Evolutionary conservation across 2,329 filamentous ascomycete genomes (phyloP), one percentile per base, ranked within the genome.

Genomic region (Botrytis deweyae): DNA sequence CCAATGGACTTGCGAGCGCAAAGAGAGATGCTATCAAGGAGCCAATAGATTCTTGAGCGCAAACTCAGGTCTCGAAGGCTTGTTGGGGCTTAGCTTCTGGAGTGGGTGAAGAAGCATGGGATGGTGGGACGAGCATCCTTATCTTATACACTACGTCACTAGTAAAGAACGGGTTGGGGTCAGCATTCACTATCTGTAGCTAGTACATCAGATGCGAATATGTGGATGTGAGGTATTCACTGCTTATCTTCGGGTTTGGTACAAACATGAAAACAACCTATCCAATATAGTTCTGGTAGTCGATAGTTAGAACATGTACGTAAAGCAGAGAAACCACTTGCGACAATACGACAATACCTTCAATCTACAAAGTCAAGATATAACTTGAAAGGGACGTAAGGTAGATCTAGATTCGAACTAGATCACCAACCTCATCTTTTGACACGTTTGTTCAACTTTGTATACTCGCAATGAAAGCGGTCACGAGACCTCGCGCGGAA

Each of bases 131-230:
- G 25, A 8, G 5, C 8, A 14, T 22, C 1, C 5, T 38, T 40
- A n/a, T 6, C 22, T 9, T 25, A 40, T n/a, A 42, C 14, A n/a
- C 25, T 63, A 63, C 38, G 6, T 16, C 25, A 42, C 7, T 29
- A 16, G 14, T 2, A 5, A 9, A 33, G 5, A 20, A 25, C 1
- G 1, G 33, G 5, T 0, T 4, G 25, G 5, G 1, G 6, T 55
- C 4, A 8, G n/a, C 12, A 55, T 55, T 55, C 52, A 55, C 49
- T n/a, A n/a, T n/a, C 5, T 7, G 0, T 16, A 1, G 2, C 25
- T 55, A n/a, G 4, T 55, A n/a, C 25, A 55, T 55, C 5, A 55
- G 25, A 55, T 55, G 49, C 4, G 49, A 55, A 5, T n/a, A n/a
- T 4, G 5, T 55, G 25, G 25, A 16, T 55, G 5, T 25, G 25